These are phyloP conservation scores for Leccinum fuscescens DNA, from an alignment of 1,284 basidiomycete genomes.

Conservation along the genomic window DNA sequence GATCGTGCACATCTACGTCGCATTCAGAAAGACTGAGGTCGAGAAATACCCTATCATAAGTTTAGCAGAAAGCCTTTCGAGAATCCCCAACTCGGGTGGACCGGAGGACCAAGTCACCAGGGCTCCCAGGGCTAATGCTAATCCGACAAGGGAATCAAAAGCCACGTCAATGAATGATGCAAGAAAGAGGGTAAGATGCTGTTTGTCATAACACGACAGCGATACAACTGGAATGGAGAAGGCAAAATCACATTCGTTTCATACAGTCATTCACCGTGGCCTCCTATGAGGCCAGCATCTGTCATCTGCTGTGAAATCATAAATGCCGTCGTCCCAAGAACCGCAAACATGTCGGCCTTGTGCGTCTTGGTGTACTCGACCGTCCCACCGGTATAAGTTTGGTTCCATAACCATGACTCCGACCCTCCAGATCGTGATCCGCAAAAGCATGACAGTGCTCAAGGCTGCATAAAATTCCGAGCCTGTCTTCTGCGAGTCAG, in stretches of 20 bases:
- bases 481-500: background rate
- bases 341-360: background rate
- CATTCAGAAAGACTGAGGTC: no score
- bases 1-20: no score
- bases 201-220: conserved; percentile 1
- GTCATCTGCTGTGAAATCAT: conserved; percentile 5
- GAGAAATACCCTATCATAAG: no score
- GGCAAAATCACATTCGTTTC: no score
- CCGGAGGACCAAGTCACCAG: no score
- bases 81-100: background rate
- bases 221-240: no score
- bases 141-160: background rate
- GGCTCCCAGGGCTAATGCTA: conserved; percentile 2
- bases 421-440: background rate
- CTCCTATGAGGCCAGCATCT: conserved; percentile 8
- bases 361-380: background rate
- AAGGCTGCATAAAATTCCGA: conserved; percentile 5
- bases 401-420: background rate
- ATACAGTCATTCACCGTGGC: no score
- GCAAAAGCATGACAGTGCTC: conserved; percentile 3
- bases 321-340: background rate
- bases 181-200: conserved; percentile 7
- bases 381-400: background rate
- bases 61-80: background rate
- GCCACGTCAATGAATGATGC: no score